Percentiles rank a stretch among this genome's conserved stretches.
Evolutionary conservation across 2,329 filamentous ascomycete genomes (phyloP).

Genomic region (Arthrobotrys conoides): DNA sequence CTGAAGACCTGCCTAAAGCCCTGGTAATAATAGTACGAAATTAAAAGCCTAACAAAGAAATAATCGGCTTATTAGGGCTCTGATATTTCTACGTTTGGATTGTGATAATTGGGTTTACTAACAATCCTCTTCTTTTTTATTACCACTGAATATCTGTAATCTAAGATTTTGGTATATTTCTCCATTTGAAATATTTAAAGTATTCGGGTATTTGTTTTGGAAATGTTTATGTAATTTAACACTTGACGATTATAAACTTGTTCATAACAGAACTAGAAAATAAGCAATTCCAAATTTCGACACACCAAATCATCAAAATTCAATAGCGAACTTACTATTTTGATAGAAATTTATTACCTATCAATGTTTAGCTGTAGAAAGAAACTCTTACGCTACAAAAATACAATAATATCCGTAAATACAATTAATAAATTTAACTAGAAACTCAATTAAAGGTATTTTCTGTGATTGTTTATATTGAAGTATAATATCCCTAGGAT

Average conservation of each 20-base stretch:
- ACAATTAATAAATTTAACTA: constrained; percentile 6
- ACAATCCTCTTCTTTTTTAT: constrained; percentile 9
- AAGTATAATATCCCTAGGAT: neutral
- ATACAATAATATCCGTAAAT: constrained; percentile 28
- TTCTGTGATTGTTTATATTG: neutral
- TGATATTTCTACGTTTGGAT: constrained; percentile 20
- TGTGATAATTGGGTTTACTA: constrained; percentile 20
- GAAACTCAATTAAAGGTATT: constrained; percentile 21
- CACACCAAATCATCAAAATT: neutral
- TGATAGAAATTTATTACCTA: constrained; percentile 11
- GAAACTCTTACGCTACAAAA: constrained; percentile 12
- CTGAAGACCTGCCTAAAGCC: constrained; percentile 22
- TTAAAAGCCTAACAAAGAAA: constrained; percentile 15
- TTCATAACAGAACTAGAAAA: neutral
- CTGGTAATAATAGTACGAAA: constrained; percentile 6
- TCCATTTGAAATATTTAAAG: constrained; percentile 21
- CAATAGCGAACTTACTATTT: neutral
- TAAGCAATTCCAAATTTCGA: neutral
- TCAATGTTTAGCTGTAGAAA: neutral
- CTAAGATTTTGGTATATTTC: constrained; percentile 19
- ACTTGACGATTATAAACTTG: neutral
- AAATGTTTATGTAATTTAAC: neutral
- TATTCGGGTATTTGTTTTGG: constrained; percentile 20
- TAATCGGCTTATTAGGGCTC: neutral
- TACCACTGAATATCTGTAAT: neutral